Conservation (phyloP, 768 basidiomycete genomes). For the Collybia sordida region DNA sequence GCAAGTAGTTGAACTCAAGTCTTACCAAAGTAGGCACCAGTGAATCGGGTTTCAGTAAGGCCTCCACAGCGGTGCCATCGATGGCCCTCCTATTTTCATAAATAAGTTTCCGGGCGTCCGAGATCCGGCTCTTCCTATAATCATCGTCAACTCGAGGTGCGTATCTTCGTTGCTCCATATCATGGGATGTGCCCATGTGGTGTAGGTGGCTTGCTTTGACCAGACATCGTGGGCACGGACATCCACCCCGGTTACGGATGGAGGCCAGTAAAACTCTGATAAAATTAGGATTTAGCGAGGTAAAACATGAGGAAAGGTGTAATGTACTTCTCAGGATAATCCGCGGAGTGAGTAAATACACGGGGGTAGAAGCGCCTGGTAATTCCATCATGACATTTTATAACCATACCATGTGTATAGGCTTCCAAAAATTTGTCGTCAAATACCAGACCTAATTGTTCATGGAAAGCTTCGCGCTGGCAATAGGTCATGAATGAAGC, state of each 20-base stretch:
- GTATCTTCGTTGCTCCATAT: neutral
- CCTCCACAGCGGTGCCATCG: conserved; percentile 6
- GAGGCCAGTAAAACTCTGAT: conserved; percentile 29
- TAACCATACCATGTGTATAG: conserved; percentile 15
- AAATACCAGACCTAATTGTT: neutral
- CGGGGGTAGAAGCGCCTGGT: conserved; percentile 14
- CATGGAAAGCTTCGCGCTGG: neutral
- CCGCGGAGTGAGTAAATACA: conserved; percentile 30
- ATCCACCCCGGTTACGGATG: conserved; percentile 25
- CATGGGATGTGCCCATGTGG: conserved; percentile 20
- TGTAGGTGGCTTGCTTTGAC: conserved; percentile 18
- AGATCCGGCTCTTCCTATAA: neutral
- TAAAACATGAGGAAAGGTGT: neutral
- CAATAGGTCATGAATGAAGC: neutral
- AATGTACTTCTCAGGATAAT: conserved; percentile 36
- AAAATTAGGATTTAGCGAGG: neutral
- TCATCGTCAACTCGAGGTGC: neutral
- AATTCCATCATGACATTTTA: neutral
- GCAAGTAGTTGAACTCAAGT: neutral
- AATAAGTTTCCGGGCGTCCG: conserved; percentile 1
- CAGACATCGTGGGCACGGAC: conserved; percentile 34
- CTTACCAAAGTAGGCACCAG: conserved; percentile 10
- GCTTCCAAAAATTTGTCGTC: conserved; percentile 12
- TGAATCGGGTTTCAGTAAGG: conserved; percentile 1
- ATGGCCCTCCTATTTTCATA: neutral